Percentiles rank a stretch among this genome's conserved stretches.
Evolutionary conservation across 2,329 filamentous ascomycete species (phyloP).

Genomic region (Ophiostoma montium): DNA sequence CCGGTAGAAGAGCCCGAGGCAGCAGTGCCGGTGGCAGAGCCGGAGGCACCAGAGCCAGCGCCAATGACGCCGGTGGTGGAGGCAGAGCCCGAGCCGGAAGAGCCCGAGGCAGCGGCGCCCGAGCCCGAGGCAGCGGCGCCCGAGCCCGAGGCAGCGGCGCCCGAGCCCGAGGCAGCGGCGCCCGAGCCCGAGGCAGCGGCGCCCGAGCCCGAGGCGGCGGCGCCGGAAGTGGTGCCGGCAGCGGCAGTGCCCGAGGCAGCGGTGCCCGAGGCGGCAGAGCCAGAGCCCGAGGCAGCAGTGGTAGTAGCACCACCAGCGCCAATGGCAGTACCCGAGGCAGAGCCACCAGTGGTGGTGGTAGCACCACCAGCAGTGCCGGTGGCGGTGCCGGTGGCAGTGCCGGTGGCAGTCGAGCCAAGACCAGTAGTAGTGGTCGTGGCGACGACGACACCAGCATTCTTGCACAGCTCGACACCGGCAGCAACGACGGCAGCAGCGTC

Average conservation of each 20-base stretch:
- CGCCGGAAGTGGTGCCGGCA: not conserved
- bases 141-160: conserved; percentile 4
- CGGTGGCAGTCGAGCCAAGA: not conserved
- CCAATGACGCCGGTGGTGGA: not conserved
- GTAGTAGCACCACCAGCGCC: conserved; percentile 12
- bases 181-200: not conserved
- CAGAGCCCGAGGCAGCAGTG: not conserved
- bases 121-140: not conserved
- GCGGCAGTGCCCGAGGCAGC: not conserved
- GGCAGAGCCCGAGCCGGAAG: conserved; percentile 1
- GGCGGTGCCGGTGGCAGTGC: not conserved
- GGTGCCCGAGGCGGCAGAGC: not conserved
- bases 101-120: not conserved
- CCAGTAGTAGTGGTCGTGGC: conserved; percentile 18
- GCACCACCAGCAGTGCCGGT: conserved; percentile 11
- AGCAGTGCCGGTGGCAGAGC: conserved; percentile 1
- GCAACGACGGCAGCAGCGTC: conserved; percentile 24
- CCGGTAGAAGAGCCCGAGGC: conserved; percentile 4
- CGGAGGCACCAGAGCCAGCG: conserved; percentile 5
- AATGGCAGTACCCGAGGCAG: conserved; percentile 6
- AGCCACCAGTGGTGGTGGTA: conserved; percentile 13
- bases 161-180: not conserved
- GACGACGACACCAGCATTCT: conserved; percentile 22
- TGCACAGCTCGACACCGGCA: conserved; percentile 27
- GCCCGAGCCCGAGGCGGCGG: conserved; percentile 15